These are phyloP conservation scores for Lonicera japonica DNA, from an alignment of 129 eudicot species.

Conservation along the genomic window DNA sequence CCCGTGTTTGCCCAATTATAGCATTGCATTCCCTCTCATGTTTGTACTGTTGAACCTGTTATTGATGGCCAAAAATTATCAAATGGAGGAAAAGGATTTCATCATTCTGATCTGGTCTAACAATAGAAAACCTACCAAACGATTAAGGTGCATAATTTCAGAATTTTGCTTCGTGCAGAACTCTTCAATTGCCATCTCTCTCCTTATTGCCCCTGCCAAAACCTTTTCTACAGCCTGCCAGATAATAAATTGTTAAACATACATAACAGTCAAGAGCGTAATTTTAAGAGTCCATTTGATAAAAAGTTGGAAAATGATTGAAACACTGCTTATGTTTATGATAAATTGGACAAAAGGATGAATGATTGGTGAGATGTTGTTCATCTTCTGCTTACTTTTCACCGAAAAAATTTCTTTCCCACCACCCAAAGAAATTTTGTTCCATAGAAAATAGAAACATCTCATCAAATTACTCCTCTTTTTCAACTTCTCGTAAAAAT, in stretches of 20 bases:
- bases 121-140: slow-evolving; percentile 52
- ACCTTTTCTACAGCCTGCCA: slow-evolving; percentile 90
- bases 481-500: too few species aligned
- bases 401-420: too few species aligned
- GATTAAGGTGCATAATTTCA: slow-evolving; percentile 84
- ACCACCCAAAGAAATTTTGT: too few species aligned
- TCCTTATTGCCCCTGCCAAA: slow-evolving; percentile 91
- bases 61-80: slow-evolving; percentile 3
- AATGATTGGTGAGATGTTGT: too few species aligned
- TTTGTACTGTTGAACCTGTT: slow-evolving; percentile 88
- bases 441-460: too few species aligned
- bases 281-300: background rate
- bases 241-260: slow-evolving; percentile 9
- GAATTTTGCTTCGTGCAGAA: slow-evolving; percentile 61
- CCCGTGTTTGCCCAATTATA: slow-evolving; percentile 71
- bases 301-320: too few species aligned
- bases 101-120: background rate
- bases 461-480: too few species aligned
- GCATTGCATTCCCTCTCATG: slow-evolving; percentile 95
- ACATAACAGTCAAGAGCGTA: slow-evolving; percentile 4
- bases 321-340: too few species aligned
- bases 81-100: background rate
- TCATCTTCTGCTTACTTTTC: too few species aligned
- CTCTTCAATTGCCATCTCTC: slow-evolving; percentile 98
- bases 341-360: too few species aligned